Base-by-base conservation (phyloP, 1,284 basidiomycete genomes). In the Cryptococcus wingfieldii region DNA sequence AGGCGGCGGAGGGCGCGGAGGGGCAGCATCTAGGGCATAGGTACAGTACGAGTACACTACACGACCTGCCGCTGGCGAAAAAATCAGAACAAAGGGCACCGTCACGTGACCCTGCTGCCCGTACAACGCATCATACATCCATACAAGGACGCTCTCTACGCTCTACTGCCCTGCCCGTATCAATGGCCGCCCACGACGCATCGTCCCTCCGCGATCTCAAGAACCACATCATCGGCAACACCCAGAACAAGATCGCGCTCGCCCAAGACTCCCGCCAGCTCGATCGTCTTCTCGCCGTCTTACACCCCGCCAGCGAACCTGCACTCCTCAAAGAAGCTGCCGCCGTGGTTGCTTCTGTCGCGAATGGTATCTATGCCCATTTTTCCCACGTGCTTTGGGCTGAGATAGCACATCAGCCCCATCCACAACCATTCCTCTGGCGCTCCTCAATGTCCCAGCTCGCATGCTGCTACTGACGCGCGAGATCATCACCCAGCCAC, bases 201-300 rank as follows among this genome's bases (percentile, higher is more conserved):
- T 16, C 18, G 12, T 27, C 23, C 25, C 44, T 46, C 27, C 14
- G 27, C n/a, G 18, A 46, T 14, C 67, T 77, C 50, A 77, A 77
- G 66, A 76, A 77, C 60, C 61, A 65, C 25, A 65, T 77, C 55
- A 76, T 77, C 41, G 76, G 76, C 18, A 77, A 76, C 59, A 72
- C 71, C 1, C 68, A 68, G 68, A 73, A 70, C 59, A 77, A 77
- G 64, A 71, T 75, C 23, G 68, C 74, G 53, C 61, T 75, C 12
- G 72, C 70, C 1, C 64, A 70, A 45, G 68, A 46, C 16, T 7
- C 8, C 12, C 27, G 8, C 12, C 47, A 67, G 66, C 47, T 50
- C 66, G 39, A 43, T 65, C 25, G 57, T 9, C 58, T 66, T 8
- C 61, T 67, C 5, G 12, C 50, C 46, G 19, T 51, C 42, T 19